Evolutionary conservation across 1,284 basidiomycete species (phyloP), one percentile per base, ranked within the genome.

Genomic region (Microbotryum intermedium): DNA sequence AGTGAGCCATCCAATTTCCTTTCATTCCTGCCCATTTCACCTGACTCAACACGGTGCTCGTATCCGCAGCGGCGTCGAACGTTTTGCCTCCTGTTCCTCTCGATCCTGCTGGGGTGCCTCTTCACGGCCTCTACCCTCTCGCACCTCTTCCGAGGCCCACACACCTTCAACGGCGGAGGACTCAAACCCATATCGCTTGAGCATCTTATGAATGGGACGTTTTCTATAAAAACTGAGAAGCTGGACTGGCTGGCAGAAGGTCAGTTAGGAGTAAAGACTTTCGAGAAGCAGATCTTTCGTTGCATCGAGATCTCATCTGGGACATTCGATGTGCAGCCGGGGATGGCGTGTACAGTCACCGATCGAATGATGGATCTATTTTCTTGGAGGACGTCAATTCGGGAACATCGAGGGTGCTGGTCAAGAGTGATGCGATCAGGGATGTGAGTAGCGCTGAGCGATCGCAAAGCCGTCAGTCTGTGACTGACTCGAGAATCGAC

Each of bases 221-320:
- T 94, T 71, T 64, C 55, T 11, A 74, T 79, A 3, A 69, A 79
- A 5, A 72, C 70, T 13, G 77, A 79, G 49, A 70, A 70, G 30
- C 74, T 93, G 30, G 78, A 83, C 50, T 95, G 92, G 92, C 84
- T 95, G 30, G 83, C 84, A 13, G 90, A 93, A 81, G 90, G 91
- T 88, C 61, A 34, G 80, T 68, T 28, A 46, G 30, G 11, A 45
- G 13, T 39, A 39, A n/a, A n/a, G n/a, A n/a, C n/a, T n/a, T n/a
- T 16, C 34, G 16, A 39, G 34, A 16, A 39, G 5, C 18, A 11
- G 13, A 4, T 20, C 21, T 21, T 20, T 25, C 42, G 10, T 23
- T 11, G 13, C 9, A 6, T 29, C 6, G 11, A 13, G 5, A n/a
- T 18, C 18, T 54, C 25, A 43, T n/a, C 25, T 13, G 7, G 11